Evolutionary conservation across 176 grass and related monocot species (phyloP), one percentile per base, ranked within the genome.

Genomic region (Rhynchospora tenuis): DNA sequence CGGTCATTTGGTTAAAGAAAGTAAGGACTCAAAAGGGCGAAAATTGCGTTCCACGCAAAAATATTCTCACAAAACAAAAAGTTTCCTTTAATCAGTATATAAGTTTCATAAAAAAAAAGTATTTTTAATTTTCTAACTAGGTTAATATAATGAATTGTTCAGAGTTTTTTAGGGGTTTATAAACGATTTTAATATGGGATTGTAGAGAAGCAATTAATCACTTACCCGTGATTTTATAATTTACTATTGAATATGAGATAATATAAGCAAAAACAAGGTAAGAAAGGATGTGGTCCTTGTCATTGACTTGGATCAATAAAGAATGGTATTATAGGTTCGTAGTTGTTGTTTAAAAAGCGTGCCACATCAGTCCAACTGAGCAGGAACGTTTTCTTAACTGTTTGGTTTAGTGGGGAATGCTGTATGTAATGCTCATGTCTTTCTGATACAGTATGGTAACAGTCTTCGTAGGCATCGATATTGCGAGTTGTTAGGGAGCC

Each of bases 251-350:
- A 3, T 17, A 48, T 55, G 28, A 76, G 54, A 24, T 46, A 63
- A 82, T 8, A 48, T 27, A 28, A 31, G 62, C 26, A 64, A 64
- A 82, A 82, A 46, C 2, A 66, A 51, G 78, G 15, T 4, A 42
- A 45, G 16, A 46, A 81, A 42, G 60, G 43, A 38, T 38, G 42
- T 29, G 4, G 28, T 60, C 19, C 19, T 82, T 60, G 61, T 82
- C 80, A 82, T 82, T 82, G 80, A 66, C 80, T 82, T 82, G 42
- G 13, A 48, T 28, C 46, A 64, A 66, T 82, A 51, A 82, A 67
- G 16, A 64, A 76, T 76, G 5, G 14, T 64, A 67, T 81, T 81
- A 81, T 50, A 46, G 80, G 62, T 20, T 52, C 27, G 59, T 48
- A 82, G 80, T 60, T 64, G 80, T 51, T 82, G 59, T 82, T 82